Conservation (phyloP, 2,329 filamentous ascomycete species). For the Cordyceps fumosorosea region DNA sequence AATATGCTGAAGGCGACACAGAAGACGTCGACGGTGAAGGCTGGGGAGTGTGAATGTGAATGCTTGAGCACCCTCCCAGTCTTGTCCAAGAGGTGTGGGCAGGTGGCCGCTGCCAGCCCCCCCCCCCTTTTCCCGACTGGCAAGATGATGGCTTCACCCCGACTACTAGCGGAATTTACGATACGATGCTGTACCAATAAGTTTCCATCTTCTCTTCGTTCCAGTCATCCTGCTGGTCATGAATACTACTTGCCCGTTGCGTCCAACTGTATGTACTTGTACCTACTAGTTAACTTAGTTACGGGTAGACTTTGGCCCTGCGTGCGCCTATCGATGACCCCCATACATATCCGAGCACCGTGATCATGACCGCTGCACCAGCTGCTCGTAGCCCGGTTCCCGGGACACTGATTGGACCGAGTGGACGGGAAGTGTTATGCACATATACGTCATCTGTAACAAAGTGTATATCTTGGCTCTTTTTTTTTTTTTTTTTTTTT, state of each 20-base stretch:
- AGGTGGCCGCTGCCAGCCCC: neutral
- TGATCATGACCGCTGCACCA: no score
- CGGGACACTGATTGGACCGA: no score
- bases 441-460: no score
- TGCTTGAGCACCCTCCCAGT: neutral
- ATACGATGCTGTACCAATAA: conserved; percentile 12
- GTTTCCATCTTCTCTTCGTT: neutral
- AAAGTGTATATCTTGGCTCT: no score
- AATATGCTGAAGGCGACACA: neutral
- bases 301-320: neutral
- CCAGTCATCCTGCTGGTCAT: neutral
- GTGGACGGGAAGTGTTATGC: no score
- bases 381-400: no score
- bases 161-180: neutral
- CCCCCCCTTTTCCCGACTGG: neutral
- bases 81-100: neutral
- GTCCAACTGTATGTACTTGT: neutral
- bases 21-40: neutral
- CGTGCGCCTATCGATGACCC: neutral
- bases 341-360: neutral
- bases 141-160: neutral
- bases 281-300: neutral
- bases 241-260: neutral
- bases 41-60: neutral
- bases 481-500: no score